phyloP scores from a whole-genome alignment of 2,329 filamentous ascomycete species.

The Scytalidium lignicola region DNA sequence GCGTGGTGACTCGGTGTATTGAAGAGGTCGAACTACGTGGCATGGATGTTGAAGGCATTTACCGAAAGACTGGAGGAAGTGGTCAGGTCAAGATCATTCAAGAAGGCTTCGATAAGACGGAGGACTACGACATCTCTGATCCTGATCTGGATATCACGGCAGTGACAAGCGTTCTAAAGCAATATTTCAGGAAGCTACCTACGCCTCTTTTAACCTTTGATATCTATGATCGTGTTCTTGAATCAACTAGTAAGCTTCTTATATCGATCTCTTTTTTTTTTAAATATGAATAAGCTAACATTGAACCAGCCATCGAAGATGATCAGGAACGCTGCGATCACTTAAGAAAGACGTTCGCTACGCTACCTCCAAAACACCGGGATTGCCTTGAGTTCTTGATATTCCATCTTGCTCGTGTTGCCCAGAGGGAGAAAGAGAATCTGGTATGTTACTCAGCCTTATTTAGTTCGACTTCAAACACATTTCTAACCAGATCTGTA shows the following conservation, averaged over 20 bases:
- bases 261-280: neutral
- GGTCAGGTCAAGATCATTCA: conserved; percentile 87
- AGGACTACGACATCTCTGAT: conserved; percentile 89
- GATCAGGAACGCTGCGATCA: conserved; percentile 64
- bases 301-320: conserved; percentile 53
- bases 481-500: conserved; percentile 31
- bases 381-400: conserved; percentile 91
- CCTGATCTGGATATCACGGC: conserved; percentile 92
- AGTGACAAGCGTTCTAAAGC: conserved; percentile 91
- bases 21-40: conserved; percentile 93
- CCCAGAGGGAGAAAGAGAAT: conserved; percentile 77
- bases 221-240: conserved; percentile 83
- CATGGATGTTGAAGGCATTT: conserved; percentile 97
- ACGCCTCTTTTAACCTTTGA: conserved; percentile 87
- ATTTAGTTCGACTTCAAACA: neutral
- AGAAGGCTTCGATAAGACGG: conserved; percentile 81
- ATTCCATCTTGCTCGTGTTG: conserved; percentile 86
- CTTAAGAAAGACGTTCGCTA: conserved; percentile 67
- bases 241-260: conserved; percentile 62
- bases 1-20: conserved; percentile 87
- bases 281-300: conserved; percentile 20
- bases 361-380: conserved; percentile 76
- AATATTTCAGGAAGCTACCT: conserved; percentile 93
- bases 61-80: conserved; percentile 92
- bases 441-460: conserved; percentile 49